Base-by-base conservation (phyloP, 495 filamentous ascomycete species). In the Niebla homalea region DNA sequence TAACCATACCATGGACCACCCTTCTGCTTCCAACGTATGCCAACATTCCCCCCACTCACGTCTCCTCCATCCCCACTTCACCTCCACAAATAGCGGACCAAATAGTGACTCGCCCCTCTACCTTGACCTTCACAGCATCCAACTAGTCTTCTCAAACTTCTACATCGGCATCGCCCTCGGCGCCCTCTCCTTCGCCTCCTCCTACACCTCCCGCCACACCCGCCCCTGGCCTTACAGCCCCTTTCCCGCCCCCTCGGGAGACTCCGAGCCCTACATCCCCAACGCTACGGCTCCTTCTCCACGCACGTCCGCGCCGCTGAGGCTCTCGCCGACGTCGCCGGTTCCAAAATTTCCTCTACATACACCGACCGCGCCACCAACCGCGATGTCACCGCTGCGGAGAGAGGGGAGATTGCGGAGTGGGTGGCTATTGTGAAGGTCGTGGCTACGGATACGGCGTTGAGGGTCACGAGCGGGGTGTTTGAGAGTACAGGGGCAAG, bases 261-360 rank as follows among this genome's bases (percentile, higher is more conserved):
- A 70, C 0, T 75, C 80, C n/a, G 77, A 81, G 54, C 76, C 74
- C 59, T 80, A 81, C 58, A 75, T 82, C 57, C 67, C 80, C 68
- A 71, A 46, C 70, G 73, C 18, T 81, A 81, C 59, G 78, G 78
- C 22, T 75, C 71, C 57, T 80, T 75, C 60, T 67, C 72, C 43
- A 76, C 76, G 8, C 74, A 78, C 60, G 66, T 82, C 14, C 65
- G 72, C 18, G 78, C 76, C 2, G 67, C 74, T 0, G 73, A 75
- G 44, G 67, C 77, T 0, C 68, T 82, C 0, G 71, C 70, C 5
- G 73, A 82, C 57, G 56, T 65, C 16, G 74, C 76, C 0, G 76
- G 74, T 1, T 56, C 61, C 4, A 62, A 68, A 26, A 53, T 76
- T 5, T 57, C 71, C 5, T 51, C 51, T 1, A 50, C 78, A 0